Conservation (phyloP, 1,284 basidiomycete genomes). For the Puccinia polysora region DNA sequence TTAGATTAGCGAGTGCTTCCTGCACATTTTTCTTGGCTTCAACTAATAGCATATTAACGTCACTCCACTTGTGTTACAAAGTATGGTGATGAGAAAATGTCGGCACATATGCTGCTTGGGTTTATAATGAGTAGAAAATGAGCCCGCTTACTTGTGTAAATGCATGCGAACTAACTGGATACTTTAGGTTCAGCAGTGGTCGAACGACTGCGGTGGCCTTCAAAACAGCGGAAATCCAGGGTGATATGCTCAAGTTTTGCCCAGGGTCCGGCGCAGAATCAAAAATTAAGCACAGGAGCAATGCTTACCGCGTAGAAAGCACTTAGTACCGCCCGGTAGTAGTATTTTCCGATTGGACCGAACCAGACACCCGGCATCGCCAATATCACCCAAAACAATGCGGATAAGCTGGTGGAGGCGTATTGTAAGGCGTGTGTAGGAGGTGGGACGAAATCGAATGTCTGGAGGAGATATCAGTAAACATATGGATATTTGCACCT, state of each 20-base stretch:
- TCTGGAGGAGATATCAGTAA: constrained; percentile 4
- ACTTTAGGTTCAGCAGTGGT: constrained; percentile 35
- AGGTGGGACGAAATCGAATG: constrained; percentile 41
- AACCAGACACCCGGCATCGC: constrained; percentile 43
- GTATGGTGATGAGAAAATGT: too few species aligned
- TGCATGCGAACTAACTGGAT: constrained; percentile 30
- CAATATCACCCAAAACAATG: constrained; percentile 39
- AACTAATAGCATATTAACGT: constrained; percentile 28
- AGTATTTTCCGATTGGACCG: constrained; percentile 42
- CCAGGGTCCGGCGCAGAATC: not conserved
- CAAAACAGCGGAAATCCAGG: not conserved
- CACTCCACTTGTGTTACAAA: constrained; percentile 19
- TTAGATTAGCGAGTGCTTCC: constrained; percentile 28
- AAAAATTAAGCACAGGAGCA: not conserved
- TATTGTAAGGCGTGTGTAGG: constrained; percentile 33
- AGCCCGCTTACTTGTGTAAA: constrained; percentile 29
- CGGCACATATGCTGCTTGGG: too few species aligned
- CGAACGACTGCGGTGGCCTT: constrained; percentile 41
- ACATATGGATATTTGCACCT: not conserved
- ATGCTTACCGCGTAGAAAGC: constrained; percentile 40
- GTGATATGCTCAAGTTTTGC: not conserved
- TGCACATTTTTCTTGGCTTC: constrained; percentile 32
- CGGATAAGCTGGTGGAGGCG: constrained; percentile 36
- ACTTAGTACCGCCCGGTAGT: constrained; percentile 42
- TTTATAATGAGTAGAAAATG: not conserved